phyloP scores from a whole-genome alignment of 306 rosid genomes.

The Trifolium pratense region DNA sequence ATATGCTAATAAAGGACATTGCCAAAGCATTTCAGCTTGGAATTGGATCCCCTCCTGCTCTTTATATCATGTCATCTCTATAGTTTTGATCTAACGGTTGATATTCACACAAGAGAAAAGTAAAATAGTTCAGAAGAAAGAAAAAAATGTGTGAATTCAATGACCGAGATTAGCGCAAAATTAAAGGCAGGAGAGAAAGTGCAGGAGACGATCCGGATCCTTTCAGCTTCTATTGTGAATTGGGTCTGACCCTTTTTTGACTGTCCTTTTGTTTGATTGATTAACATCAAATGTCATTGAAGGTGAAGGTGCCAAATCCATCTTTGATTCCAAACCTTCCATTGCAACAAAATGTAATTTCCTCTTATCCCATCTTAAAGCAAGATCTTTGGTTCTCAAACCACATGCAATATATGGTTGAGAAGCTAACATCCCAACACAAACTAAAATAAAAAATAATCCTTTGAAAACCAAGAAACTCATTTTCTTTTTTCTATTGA shows the following conservation, averaged over 20 bases:
- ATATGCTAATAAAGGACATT: conserved; percentile 8
- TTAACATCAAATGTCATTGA: conserved; percentile 64
- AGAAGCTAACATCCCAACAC: conserved; percentile 66
- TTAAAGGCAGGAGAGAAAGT: too few relatives aligned
- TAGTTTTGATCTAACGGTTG: too few relatives aligned
- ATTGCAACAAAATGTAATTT: conserved; percentile 33
- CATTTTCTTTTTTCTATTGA: conserved; percentile 48
- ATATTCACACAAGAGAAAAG: too few relatives aligned
- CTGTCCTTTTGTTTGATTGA: conserved; percentile 76
- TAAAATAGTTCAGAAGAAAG: too few relatives aligned
- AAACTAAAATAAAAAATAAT: conserved; percentile 52
- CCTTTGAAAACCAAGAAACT: conserved; percentile 53
- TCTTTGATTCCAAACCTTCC: conserved; percentile 57
- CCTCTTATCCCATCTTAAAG: conserved; percentile 29
- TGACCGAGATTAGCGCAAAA: too few relatives aligned
- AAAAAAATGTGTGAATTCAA: too few relatives aligned
- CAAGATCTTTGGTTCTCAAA: conserved; percentile 70
- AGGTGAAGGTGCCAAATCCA: conserved; percentile 76
- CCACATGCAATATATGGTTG: conserved; percentile 61
- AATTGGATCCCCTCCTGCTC: too few relatives aligned
- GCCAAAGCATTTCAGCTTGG: conserved; percentile 56
- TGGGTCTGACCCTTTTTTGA: conserved; percentile 83
- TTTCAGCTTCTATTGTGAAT: conserved; percentile 86
- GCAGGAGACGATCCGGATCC: too few relatives aligned
- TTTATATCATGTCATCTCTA: too few relatives aligned